Conservation (phyloP, 2,329 filamentous ascomycete genomes). For the Neonectria ditissima region DNA sequence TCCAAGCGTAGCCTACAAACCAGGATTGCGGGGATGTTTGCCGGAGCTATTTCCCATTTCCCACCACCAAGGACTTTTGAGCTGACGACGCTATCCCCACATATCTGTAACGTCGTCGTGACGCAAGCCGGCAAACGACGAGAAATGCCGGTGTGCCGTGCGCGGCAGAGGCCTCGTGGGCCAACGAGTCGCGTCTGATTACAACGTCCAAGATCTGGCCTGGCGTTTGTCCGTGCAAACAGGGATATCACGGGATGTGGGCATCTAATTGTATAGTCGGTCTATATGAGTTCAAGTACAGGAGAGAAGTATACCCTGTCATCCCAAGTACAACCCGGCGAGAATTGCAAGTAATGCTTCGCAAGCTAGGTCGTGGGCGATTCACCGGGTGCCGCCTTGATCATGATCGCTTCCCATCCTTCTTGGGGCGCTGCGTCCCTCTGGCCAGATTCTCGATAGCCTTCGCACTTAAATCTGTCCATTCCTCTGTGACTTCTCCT, state of each 20-base stretch:
- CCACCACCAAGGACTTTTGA: not conserved
- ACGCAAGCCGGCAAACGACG: slow-evolving; percentile 11
- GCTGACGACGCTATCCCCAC: slow-evolving; percentile 24
- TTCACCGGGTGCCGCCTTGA: not conserved
- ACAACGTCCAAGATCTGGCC: not conserved
- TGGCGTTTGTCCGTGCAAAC: not conserved
- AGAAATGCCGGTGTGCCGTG: not conserved
- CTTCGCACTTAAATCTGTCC: not conserved
- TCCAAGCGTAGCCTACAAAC: not conserved
- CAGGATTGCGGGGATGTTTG: not conserved
- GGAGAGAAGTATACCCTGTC: not conserved
- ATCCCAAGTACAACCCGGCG: not conserved
- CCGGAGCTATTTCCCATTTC: not conserved
- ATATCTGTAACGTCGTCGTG: slow-evolving; percentile 17
- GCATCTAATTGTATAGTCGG: not conserved
- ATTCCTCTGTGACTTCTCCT: not conserved
- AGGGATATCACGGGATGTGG: not conserved
- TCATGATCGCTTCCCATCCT: not conserved
- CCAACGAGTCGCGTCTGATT: not conserved
- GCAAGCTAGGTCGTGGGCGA: not conserved
- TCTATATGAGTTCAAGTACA: not conserved
- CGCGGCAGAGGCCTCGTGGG: not conserved
- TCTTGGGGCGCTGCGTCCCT: not conserved
- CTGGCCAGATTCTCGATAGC: not conserved
- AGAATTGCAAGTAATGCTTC: not conserved